These are phyloP conservation scores for Apophysomyces trapeziformis DNA, from an alignment of 371 early-diverging fungal genomes.

Conservation along the genomic window DNA sequence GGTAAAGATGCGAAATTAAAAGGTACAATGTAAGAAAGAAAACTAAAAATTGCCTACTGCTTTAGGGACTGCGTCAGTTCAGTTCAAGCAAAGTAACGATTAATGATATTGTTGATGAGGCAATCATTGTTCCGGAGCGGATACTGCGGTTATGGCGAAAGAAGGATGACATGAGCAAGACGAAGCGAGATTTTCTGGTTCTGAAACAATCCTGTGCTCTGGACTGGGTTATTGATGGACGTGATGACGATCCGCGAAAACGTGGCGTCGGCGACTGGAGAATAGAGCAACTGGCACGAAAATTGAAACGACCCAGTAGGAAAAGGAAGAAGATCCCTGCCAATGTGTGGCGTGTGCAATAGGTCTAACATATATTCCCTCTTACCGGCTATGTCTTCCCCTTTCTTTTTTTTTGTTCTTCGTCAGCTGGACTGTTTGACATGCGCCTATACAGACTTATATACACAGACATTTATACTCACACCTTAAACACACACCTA, in stretches of 20 bases:
- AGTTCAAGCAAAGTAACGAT: too few relatives aligned
- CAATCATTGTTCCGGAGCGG: background rate
- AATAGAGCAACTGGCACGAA: background rate
- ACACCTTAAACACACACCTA: background rate
- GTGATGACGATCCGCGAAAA: background rate
- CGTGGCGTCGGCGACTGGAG: constrained; percentile 4
- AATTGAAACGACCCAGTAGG: background rate
- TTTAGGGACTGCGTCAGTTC: too few relatives aligned
- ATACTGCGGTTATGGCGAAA: background rate
- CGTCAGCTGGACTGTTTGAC: constrained; percentile 3
- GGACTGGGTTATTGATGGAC: background rate
- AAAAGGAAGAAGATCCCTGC: background rate
- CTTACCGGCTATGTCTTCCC: too few relatives aligned
- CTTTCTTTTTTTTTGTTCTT: too few relatives aligned
- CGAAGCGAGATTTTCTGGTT: background rate
- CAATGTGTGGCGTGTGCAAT: constrained; percentile 1
- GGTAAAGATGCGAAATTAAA: too few relatives aligned
- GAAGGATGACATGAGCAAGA: background rate
- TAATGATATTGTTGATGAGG: background rate
- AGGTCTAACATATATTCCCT: background rate
- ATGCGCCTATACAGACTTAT: background rate
- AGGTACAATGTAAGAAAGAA: too few relatives aligned
- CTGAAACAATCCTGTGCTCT: background rate
- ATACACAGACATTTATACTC: background rate
- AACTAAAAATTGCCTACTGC: too few relatives aligned